Evolutionary conservation across 495 filamentous ascomycete genomes (phyloP), one percentile per base, ranked within the genome.

Genomic region (Podospora anserina): DNA sequence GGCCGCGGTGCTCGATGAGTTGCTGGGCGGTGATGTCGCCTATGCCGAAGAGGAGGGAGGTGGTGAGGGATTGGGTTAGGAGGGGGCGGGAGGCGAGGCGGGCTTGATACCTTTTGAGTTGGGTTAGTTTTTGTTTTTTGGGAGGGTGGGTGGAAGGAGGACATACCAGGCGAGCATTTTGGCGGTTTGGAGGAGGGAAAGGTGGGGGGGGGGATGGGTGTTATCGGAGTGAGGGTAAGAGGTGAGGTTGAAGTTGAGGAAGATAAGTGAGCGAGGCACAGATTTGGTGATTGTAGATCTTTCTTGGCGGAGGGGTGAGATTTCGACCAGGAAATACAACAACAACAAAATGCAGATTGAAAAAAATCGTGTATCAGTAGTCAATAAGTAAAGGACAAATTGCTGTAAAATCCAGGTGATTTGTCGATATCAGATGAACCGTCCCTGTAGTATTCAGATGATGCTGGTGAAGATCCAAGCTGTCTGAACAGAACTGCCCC

Each of bases 1-100:
- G 68, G 44, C 93, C 94, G 72, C 83, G 86, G 75, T 87, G 88
- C 80, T 98, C 95, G 64, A 99, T 91, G n/a, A 81, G 84, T 79
- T 99, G 95, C 74, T 99, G 95, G n/a, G 95, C 92, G 65, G 97
- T 86, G 64, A 90, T 83, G 79, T 99, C 95, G 69, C 95, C 95
- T 19, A 92, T 88, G 53, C 90, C 93, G 78, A 98, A 99, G 66
- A 99, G 88, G 62, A 97, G 78, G 32, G 90, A 88, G 34, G 93
- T 96, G 61, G 92, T 96, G 67, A 96, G 77, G 76, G 89, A 90
- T 80, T 96, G 91, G 9, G 94, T 97, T 72, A 97, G 88, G 67
- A 97, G 82, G 66, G 94, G 94, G 74, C 89, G 86, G 72, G 87
- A 86, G 66, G 90, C 90, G 69, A 97, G 86, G 76, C 88, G 90